Base-by-base conservation (phyloP, 2,329 filamentous ascomycete species). In the Hirsutella minnesotensis region DNA sequence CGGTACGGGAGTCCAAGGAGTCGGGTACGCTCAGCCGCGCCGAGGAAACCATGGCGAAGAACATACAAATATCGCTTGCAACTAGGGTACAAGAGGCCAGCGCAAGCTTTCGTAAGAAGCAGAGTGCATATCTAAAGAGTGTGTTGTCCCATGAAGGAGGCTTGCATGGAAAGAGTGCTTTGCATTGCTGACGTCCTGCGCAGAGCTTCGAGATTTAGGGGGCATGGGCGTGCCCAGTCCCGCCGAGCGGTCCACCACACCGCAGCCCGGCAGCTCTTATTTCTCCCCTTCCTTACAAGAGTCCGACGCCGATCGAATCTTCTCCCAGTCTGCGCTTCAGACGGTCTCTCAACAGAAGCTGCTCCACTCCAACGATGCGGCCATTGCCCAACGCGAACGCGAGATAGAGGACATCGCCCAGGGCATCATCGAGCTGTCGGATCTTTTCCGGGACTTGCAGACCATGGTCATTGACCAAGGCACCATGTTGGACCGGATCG, bases 351-450 rank as follows among this genome's bases (percentile, higher is more conserved):
- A 84, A 43, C 75, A 79, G 55, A 75, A 75, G 51, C 73, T 77
- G 44, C 66, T 84, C 24, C 77, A 81, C 45, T 83, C 81, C 45
- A 88, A 94, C 56, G 90, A 96, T 58, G 72, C 81, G 3, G 79
- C 79, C 31, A 96, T 98, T 53, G 77, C 82, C 47, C 92, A 96
- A 61, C 85, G 92, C 49, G 92, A 98, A 64, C 81, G 85, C 34
- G 92, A 96, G 63, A 98, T 98, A 55, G 94, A 94, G 57, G 89
- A 95, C 53, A 98, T 98, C 49, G 92, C 92, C 2, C 89, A 95
- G 59, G 90, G 92, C 45, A 96, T 98, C 62, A 96, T 98, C 56
- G 90, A 96, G 59, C 70, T 98, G 8, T 86, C 90, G 4, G 92
- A 95, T 60, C 86, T 98, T 40, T 98, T 98, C 68, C 86, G 94